These are phyloP conservation scores for Calonectria naviculata DNA, from an alignment of 2,329 filamentous ascomycete genomes.

Conservation along the genomic window DNA sequence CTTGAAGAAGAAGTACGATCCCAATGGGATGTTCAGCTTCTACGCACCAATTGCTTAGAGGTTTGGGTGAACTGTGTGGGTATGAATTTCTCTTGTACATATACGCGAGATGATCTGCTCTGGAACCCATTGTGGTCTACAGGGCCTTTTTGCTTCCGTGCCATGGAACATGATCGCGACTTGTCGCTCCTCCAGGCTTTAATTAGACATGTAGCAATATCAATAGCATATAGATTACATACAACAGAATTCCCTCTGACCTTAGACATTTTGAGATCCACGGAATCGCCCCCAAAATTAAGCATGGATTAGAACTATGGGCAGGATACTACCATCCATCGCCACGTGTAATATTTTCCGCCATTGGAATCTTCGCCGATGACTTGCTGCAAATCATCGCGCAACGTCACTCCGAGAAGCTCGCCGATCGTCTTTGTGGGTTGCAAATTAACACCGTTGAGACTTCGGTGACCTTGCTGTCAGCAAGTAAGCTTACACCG, in stretches of 20 bases:
- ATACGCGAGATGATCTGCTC: not conserved
- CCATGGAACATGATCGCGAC: not conserved
- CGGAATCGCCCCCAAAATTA: not conserved
- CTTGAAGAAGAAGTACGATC: conserved; percentile 63
- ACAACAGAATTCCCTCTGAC: not conserved
- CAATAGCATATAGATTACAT: not conserved
- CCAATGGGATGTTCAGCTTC: conserved; percentile 55
- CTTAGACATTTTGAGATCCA: not conserved
- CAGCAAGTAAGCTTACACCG: too few species aligned
- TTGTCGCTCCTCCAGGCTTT: not conserved
- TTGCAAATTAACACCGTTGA: too few species aligned
- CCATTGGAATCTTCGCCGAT: too few species aligned
- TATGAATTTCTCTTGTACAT: not conserved
- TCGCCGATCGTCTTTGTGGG: too few species aligned
- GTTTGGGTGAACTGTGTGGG: not conserved
- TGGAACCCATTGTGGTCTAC: not conserved
- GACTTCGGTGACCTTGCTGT: too few species aligned
- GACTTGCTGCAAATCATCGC: too few species aligned
- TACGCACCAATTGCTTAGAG: conserved; percentile 49
- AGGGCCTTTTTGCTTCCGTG: not conserved
- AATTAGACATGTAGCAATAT: not conserved
- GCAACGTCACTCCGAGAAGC: too few species aligned
- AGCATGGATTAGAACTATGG: not conserved
- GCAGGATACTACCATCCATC: too few species aligned
- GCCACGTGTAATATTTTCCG: too few species aligned